Evolutionary conservation across 164 flowering plant genomes (phyloP).

Genomic region (Umbellularia californica): DNA sequence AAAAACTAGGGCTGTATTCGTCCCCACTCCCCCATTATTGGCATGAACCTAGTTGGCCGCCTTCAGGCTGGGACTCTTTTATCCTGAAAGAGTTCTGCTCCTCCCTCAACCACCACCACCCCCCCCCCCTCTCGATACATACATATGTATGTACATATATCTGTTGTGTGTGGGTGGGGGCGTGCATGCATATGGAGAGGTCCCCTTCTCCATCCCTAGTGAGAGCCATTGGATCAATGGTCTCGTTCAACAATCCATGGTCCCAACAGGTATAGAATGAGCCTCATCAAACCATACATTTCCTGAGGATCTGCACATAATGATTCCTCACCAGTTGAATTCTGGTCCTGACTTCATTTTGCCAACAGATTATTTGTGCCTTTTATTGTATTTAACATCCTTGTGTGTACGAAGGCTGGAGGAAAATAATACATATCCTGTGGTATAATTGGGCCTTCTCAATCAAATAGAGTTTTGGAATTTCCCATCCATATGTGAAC

Average conservation of each 20-base stretch:
- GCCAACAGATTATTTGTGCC: background rate
- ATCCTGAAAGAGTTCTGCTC: no score
- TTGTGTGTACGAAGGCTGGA: background rate
- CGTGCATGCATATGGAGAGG: no score
- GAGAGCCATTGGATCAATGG: background rate
- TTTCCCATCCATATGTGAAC: background rate
- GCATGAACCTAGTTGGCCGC: no score
- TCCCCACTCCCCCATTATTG: no score
- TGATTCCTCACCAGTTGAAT: background rate
- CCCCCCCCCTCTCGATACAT: background rate
- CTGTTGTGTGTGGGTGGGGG: no score
- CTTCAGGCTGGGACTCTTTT: no score
- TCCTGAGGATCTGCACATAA: background rate
- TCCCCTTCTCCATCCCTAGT: no score
- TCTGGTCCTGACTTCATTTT: background rate
- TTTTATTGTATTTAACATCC: background rate
- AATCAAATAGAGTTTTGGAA: background rate
- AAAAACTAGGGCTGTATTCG: no score
- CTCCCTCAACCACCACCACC: no score
- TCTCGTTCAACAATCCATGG: background rate
- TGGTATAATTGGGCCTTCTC: background rate
- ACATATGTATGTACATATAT: background rate
- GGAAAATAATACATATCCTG: background rate
- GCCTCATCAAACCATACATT: background rate
- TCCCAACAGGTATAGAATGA: background rate